Percentiles rank a stretch among this genome's conserved stretches.
phyloP scores from a whole-genome alignment of 129 eudicot genomes.

The Arctium lappa region DNA sequence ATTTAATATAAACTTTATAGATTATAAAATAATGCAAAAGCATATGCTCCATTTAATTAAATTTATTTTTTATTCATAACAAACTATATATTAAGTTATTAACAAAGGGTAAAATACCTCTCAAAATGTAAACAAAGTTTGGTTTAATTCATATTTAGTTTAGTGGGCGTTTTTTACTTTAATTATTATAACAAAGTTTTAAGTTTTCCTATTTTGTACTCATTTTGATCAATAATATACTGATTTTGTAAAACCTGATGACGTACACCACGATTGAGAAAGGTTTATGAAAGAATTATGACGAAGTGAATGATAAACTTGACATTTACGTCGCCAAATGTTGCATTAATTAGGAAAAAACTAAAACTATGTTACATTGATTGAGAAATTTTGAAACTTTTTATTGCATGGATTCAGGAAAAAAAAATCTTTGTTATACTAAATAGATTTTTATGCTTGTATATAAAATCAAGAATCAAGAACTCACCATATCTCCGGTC shows the following conservation, averaged over 20 bases:
- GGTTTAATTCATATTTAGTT: too few species aligned
- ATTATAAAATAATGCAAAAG: too few species aligned
- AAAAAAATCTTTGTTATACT: too few species aligned
- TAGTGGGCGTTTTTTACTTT: too few species aligned
- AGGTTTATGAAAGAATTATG: neutral
- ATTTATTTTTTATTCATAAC: too few species aligned
- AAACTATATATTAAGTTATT: too few species aligned
- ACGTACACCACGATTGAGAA: neutral
- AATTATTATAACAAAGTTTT: neutral
- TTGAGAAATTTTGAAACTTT: neutral
- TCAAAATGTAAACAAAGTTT: too few species aligned
- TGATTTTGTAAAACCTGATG: neutral
- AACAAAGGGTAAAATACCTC: too few species aligned
- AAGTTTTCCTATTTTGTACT: neutral
- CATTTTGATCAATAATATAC: neutral
- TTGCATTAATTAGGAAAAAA: neutral
- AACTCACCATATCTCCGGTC: slow-evolving; percentile 49
- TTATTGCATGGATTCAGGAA: too few species aligned
- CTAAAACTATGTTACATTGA: neutral
- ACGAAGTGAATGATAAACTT: too few species aligned
- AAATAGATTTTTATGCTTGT: neutral
- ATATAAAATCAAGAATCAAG: neutral
- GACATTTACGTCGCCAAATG: neutral
- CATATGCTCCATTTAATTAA: too few species aligned
- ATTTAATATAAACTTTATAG: too few species aligned